phyloP scores from a whole-genome alignment of 371 early-diverging fungal genomes.

The Mucor lusitanicus region DNA sequence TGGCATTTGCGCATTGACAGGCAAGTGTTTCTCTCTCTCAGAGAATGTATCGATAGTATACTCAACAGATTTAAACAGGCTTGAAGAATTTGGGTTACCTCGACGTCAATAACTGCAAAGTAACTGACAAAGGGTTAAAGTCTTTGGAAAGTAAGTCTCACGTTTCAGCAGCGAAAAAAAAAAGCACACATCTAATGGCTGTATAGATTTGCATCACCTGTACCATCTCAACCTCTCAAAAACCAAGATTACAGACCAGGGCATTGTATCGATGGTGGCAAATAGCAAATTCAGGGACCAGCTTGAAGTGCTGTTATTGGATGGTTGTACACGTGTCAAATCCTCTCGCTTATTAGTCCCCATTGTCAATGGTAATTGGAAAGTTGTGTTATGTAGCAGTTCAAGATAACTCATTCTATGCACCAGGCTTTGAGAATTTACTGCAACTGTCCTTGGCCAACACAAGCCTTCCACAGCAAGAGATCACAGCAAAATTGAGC shows the following conservation, averaged over 20 bases:
- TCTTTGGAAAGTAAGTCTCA: slow-evolving; percentile 28
- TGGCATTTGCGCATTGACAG: slow-evolving; percentile 34
- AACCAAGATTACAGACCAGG: slow-evolving; percentile 40
- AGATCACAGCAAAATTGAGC: neutral
- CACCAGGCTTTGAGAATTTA: slow-evolving; percentile 26
- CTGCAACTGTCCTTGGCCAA: slow-evolving; percentile 31
- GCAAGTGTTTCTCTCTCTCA: slow-evolving; percentile 12
- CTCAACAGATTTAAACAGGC: slow-evolving; percentile 13
- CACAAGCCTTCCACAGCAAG: slow-evolving; percentile 16
- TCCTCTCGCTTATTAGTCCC: slow-evolving; percentile 13
- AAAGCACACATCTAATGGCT: neutral
- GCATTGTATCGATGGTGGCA: slow-evolving; percentile 20
- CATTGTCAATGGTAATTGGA: slow-evolving; percentile 24
- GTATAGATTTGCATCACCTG: slow-evolving; percentile 27
- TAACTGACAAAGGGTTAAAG: slow-evolving; percentile 40
- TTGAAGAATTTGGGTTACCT: slow-evolving; percentile 36
- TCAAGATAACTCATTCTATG: neutral
- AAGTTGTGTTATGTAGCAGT: too few relatives aligned
- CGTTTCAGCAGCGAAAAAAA: neutral
- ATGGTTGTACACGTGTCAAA: slow-evolving; percentile 31
- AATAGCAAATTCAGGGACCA: slow-evolving; percentile 21
- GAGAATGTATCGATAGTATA: neutral
- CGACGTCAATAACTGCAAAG: slow-evolving; percentile 45
- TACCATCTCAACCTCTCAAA: slow-evolving; percentile 35
- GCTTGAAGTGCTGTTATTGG: slow-evolving; percentile 25